A percentile compares a stretch with the other conserved stretches of the same genome.
Conservation (phyloP, 345 rosid genomes). For the Microthlaspi erraticum region DNA sequence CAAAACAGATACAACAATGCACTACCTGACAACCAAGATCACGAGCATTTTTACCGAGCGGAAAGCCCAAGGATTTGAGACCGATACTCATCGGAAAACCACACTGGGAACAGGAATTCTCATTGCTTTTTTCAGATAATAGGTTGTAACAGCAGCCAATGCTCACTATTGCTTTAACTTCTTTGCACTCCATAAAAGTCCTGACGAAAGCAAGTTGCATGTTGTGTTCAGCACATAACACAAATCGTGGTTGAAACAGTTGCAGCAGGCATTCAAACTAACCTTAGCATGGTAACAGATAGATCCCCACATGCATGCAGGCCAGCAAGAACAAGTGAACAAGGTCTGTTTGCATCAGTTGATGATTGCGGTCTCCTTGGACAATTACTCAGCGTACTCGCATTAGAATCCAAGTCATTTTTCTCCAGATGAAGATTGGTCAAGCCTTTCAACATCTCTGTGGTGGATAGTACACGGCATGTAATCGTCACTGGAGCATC, state of each 20-base stretch:
- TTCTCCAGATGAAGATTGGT: constrained; percentile 43
- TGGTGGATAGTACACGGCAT: constrained; percentile 63
- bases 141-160: constrained; percentile 97
- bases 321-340: constrained; percentile 84
- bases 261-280: constrained; percentile 45
- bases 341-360: constrained; percentile 32
- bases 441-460: constrained; percentile 68
- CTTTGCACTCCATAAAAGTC: constrained; percentile 70
- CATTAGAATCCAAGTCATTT: constrained; percentile 42
- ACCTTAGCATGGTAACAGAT: constrained; percentile 89
- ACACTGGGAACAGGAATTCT: constrained; percentile 45
- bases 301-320: constrained; percentile 99
- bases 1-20: constrained; percentile 3
- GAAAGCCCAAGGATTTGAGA: constrained; percentile 57
- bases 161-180: constrained; percentile 82
- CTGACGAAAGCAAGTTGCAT: constrained; percentile 48
- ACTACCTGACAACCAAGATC: constrained; percentile 98
- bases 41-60: constrained; percentile 68
- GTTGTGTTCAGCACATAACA: constrained; percentile 16
- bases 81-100: constrained; percentile 87
- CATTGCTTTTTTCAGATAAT: constrained; percentile 64
- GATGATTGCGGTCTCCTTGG: constrained; percentile 39
- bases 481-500: constrained; percentile 75
- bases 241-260: background rate
- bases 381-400: constrained; percentile 32